phyloP scores from a whole-genome alignment of 129 eudicot genomes.

The Sambucus nigra region DNA sequence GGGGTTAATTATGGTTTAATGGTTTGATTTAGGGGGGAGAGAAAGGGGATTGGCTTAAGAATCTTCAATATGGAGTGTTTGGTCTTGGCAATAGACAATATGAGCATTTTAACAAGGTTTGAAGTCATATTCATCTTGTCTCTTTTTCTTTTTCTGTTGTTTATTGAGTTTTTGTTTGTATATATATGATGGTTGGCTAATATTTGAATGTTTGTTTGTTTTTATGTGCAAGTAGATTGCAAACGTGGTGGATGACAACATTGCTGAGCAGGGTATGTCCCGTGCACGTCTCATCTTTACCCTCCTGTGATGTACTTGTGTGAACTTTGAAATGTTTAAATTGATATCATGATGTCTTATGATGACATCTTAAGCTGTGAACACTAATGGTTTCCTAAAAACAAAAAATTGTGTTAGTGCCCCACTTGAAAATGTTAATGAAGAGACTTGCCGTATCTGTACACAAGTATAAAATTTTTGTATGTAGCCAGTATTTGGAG shows the following conservation, averaged over 20 bases:
- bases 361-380: too few relatives aligned
- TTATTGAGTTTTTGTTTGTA: not conserved
- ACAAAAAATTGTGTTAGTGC: too few relatives aligned
- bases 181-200: slow-evolving; percentile 11
- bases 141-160: not conserved
- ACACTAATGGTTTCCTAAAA: too few relatives aligned
- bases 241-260: slow-evolving; percentile 57
- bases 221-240: slow-evolving; percentile 45
- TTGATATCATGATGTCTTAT: too few relatives aligned
- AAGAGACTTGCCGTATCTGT: too few relatives aligned
- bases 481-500: too few relatives aligned
- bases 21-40: slow-evolving; percentile 41
- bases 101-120: slow-evolving; percentile 96
- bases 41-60: slow-evolving; percentile 70
- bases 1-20: not conserved
- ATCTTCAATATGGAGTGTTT: slow-evolving; percentile 79
- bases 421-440: too few relatives aligned
- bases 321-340: not conserved
- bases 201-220: not conserved
- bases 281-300: not conserved
- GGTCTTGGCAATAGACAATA: slow-evolving; percentile 97
- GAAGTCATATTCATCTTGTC: slow-evolving; percentile 4
- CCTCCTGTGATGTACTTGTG: not conserved
- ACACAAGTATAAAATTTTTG: too few relatives aligned
- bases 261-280: slow-evolving; percentile 63